phyloP scores from a whole-genome alignment of 2,329 filamentous ascomycete genomes.

The Ophiostoma montium region DNA sequence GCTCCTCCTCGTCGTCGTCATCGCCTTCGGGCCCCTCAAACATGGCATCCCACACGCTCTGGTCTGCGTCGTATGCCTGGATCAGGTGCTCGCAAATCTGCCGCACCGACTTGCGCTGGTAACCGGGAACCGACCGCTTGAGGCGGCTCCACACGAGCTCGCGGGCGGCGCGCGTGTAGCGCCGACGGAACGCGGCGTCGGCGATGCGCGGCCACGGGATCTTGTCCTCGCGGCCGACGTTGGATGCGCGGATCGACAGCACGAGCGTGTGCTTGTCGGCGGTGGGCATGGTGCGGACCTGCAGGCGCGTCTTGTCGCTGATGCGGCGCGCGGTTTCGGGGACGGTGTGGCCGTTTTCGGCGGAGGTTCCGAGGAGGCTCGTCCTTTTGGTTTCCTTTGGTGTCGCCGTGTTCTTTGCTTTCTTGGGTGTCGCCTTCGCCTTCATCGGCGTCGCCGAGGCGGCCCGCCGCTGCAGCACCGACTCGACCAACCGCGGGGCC shows the following conservation, averaged over 20 bases:
- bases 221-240: conserved; percentile 27
- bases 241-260: conserved; percentile 27
- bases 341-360: conserved; percentile 14
- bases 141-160: conserved; percentile 14
- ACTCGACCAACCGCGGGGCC: background rate
- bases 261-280: conserved; percentile 31
- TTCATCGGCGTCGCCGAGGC: background rate
- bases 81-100: conserved; percentile 10
- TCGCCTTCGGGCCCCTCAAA: conserved; percentile 2
- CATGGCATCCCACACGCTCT: conserved; percentile 7
- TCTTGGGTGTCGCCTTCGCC: background rate
- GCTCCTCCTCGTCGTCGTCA: background rate
- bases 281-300: conserved; percentile 27
- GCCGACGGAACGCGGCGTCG: conserved; percentile 7
- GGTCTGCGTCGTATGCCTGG: conserved; percentile 7
- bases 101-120: conserved; percentile 9
- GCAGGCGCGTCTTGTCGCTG: conserved; percentile 26
- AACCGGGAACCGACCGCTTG: conserved; percentile 11
- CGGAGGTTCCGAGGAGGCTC: conserved; percentile 11
- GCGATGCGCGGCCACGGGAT: conserved; percentile 35
- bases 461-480: background rate
- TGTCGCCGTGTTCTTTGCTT: background rate
- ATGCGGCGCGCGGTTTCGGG: conserved; percentile 25
- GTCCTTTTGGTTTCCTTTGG: background rate
- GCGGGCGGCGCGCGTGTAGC: conserved; percentile 11